These are phyloP conservation scores for Colletotrichum magnum DNA, from an alignment of 2,329 filamentous ascomycete species.

Conservation along the genomic window DNA sequence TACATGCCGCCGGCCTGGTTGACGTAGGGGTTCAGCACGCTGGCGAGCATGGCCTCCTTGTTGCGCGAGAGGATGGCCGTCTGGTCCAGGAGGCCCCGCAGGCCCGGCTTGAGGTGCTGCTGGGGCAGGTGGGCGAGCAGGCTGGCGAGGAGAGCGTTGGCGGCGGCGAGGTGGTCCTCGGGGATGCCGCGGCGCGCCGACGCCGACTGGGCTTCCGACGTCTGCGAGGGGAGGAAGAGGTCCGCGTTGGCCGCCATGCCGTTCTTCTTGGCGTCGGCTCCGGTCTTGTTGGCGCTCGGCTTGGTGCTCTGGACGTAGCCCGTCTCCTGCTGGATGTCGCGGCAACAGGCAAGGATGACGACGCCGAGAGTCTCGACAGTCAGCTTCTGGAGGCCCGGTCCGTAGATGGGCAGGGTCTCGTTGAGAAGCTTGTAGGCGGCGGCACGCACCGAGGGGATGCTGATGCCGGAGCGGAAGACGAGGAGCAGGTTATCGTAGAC, in stretches of 20 bases:
- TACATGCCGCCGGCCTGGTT: constrained; percentile 74
- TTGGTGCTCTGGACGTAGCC: constrained; percentile 62
- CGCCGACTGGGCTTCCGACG: constrained; percentile 50
- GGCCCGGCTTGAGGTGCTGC: constrained; percentile 75
- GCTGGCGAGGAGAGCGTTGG: constrained; percentile 72
- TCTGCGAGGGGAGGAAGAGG: constrained; percentile 72
- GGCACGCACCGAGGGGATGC: constrained; percentile 68
- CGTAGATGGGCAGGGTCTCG: constrained; percentile 72
- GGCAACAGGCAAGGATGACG: constrained; percentile 78
- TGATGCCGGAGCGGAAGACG: constrained; percentile 74
- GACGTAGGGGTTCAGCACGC: constrained; percentile 83
- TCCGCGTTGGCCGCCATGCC: constrained; percentile 75
- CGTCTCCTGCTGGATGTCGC: constrained; percentile 75
- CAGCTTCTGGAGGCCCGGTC: constrained; percentile 76
- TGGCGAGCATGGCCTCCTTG: constrained; percentile 82
- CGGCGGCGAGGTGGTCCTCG: constrained; percentile 67
- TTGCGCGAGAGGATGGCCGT: constrained; percentile 81
- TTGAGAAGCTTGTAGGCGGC: constrained; percentile 72
- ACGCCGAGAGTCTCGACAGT: constrained; percentile 73
- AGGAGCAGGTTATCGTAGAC: constrained; percentile 80
- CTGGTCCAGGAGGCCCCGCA: constrained; percentile 84
- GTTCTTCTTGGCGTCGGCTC: constrained; percentile 55
- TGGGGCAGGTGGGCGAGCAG: constrained; percentile 76
- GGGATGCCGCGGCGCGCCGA: constrained; percentile 55
- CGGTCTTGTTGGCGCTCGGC: constrained; percentile 44